Evolutionary conservation across 2,329 filamentous ascomycete species (phyloP), one percentile per base, ranked within the genome.

Genomic region (Metarhizium sp.): DNA sequence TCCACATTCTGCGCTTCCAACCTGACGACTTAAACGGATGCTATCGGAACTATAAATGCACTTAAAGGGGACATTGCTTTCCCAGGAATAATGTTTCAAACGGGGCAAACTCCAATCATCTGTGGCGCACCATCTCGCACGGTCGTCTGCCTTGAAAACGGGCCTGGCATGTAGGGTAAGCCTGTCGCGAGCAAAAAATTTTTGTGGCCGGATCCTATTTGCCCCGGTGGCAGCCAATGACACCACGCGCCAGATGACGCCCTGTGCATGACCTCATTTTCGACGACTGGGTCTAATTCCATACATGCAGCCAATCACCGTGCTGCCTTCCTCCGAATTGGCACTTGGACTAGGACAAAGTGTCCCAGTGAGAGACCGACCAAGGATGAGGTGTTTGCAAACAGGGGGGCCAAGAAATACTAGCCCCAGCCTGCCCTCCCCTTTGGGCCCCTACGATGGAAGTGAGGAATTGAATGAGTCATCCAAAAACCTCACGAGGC

Each of bases 101-200:
- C 47, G 47, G 47, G 51, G 55, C 42, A n/a, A 30, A 16, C 48
- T 50, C 45, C 42, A 34, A 49, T 38, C 40, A 14, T 7, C n/a
- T 51, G 55, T 56, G 55, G 55, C 55, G 55, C 55, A 53, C 13
- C 8, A 18, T 25, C 11, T 13, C 25, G 25, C 42, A 29, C 20
- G 30, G 30, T 4, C 20, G 38, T 29, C 34, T 18, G 30, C 25
- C 36, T 2, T 16, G 38, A 20, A 46, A 20, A 40, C 51, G 50
- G 10, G 14, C 18, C 18, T 46, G 25, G 25, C 45, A 48, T 48
- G 45, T 30, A 48, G 45, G 45, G 45, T 48, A 48, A 13, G 20
- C 45, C 20, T 14, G 11, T 14, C 10, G 7, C 14, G 6, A 7
- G 45, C 30, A 30, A 20, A 11, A 48, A 48, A 20, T 2, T 30